Conservation (phyloP, 2,329 filamentous ascomycete genomes). For the Neonectria magnoliae region DNA sequence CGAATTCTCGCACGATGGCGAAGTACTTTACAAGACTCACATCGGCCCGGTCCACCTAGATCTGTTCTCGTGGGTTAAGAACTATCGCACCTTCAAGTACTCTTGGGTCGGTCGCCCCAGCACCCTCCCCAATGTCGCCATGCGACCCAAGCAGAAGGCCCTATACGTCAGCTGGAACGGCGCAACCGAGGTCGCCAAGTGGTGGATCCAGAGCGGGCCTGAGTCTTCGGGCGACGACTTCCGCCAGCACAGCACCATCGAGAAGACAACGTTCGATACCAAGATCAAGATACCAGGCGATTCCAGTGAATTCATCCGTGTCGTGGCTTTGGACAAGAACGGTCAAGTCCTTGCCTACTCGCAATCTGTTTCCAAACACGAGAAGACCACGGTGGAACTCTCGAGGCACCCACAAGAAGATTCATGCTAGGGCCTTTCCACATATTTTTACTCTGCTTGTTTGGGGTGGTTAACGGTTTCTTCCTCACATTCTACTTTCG, state of each 20-base stretch:
- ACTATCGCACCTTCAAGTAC: conserved; percentile 65
- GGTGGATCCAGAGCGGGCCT: conserved; percentile 49
- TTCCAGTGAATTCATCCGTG: conserved; percentile 31
- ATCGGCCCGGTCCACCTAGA: conserved; percentile 51
- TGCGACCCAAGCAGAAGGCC: conserved; percentile 33
- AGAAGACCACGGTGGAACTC: conserved; percentile 18
- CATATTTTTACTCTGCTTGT: conserved; percentile 15
- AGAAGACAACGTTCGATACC: conserved; percentile 37
- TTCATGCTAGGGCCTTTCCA: conserved; percentile 23
- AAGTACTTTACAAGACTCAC: conserved; percentile 63
- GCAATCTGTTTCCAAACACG: conserved; percentile 16
- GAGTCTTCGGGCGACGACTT: conserved; percentile 12
- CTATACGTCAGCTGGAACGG: conserved; percentile 66
- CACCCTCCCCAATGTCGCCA: conserved; percentile 37
- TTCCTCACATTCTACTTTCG: conserved; percentile 21
- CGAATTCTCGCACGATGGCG: conserved; percentile 58
- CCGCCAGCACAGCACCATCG: conserved; percentile 24
- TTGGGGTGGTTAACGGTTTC: conserved; percentile 12
- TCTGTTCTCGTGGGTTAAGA: conserved; percentile 53
- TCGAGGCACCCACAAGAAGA: conserved; percentile 28
- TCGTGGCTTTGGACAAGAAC: conserved; percentile 32
- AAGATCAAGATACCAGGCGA: conserved; percentile 27
- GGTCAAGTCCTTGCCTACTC: conserved; percentile 44
- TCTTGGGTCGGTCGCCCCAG: conserved; percentile 61
- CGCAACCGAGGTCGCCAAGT: conserved; percentile 56